Percentiles rank a stretch among this genome's conserved stretches.
phyloP scores from a whole-genome alignment of 192 early-diverging fungal species.

The Coemansia sp. region DNA sequence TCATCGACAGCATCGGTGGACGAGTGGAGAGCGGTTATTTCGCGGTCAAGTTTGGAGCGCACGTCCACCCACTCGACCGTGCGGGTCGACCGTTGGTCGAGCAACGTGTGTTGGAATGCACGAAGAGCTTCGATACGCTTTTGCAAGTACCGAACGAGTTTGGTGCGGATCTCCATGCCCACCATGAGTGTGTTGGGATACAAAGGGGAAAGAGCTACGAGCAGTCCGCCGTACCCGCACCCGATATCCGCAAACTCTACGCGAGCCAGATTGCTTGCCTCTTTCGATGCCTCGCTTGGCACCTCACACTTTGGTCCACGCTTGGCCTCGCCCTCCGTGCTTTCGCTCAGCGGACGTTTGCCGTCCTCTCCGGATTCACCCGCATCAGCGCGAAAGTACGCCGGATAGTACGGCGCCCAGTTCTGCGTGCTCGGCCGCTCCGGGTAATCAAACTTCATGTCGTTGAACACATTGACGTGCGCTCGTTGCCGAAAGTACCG shows the following conservation, averaged over 20 bases:
- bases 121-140: conserved; percentile 85
- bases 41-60: conserved; percentile 46
- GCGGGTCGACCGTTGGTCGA: conserved; percentile 1
- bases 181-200: conserved; percentile 92
- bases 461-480: conserved; percentile 96
- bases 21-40: conserved; percentile 25
- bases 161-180: conserved; percentile 98
- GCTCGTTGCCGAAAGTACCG: conserved; percentile 84
- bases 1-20: conserved; percentile 14
- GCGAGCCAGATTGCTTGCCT: conserved; percentile 4
- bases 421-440: conserved; percentile 78
- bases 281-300: not conserved
- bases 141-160: conserved; percentile 91
- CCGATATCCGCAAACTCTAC: conserved; percentile 99
- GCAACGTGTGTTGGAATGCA: conserved; percentile 55
- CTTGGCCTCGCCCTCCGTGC: conserved; percentile 13
- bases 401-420: conserved; percentile 88
- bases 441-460: conserved; percentile 90
- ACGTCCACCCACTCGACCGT: conserved; percentile 45
- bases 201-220: conserved; percentile 83
- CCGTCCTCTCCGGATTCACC: not conserved
- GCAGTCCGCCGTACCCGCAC: conserved; percentile 95
- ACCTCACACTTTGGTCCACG: conserved; percentile 21
- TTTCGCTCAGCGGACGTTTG: conserved; percentile 11
- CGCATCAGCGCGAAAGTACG: conserved; percentile 33